phyloP scores from a whole-genome alignment of 495 filamentous ascomycete species.

The Durotheca rogersii region DNA sequence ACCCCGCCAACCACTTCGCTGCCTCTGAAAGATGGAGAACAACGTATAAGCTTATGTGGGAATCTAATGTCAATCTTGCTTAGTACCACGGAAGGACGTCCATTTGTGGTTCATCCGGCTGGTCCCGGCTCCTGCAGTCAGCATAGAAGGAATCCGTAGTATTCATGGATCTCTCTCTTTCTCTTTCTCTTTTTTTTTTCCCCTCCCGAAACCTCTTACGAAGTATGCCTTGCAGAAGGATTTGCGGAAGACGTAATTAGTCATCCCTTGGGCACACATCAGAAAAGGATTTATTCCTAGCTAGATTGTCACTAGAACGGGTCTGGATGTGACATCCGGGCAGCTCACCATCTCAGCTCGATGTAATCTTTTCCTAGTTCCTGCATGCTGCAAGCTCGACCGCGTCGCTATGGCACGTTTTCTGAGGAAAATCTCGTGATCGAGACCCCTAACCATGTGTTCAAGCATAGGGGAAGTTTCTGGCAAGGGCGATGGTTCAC shows the following conservation, averaged over 20 bases:
- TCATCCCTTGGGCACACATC: not conserved
- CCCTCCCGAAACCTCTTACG: too few species aligned
- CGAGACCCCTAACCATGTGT: not conserved
- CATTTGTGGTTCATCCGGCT: not conserved
- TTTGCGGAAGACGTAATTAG: not conserved
- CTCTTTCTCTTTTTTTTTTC: too few species aligned
- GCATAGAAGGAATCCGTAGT: not conserved
- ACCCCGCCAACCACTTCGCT: not conserved
- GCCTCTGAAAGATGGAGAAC: not conserved
- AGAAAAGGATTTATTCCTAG: not conserved
- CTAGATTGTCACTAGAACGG: not conserved
- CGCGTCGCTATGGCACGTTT: not conserved
- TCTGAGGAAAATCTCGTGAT: not conserved
- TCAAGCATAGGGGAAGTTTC: not conserved
- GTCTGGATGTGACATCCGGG: not conserved
- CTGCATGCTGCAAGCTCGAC: not conserved
- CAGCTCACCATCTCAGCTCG: not conserved
- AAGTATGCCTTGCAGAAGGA: not conserved
- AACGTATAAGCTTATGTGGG: slow-evolving; percentile 1
- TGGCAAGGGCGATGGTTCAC: not conserved
- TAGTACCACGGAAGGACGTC: not conserved
- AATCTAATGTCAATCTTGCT: not conserved
- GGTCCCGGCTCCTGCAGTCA: slow-evolving; percentile 1
- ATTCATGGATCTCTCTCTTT: not conserved
- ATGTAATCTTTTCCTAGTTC: not conserved